Conservation (phyloP, 148 eudicot species). For the Spergularia marina region DNA sequence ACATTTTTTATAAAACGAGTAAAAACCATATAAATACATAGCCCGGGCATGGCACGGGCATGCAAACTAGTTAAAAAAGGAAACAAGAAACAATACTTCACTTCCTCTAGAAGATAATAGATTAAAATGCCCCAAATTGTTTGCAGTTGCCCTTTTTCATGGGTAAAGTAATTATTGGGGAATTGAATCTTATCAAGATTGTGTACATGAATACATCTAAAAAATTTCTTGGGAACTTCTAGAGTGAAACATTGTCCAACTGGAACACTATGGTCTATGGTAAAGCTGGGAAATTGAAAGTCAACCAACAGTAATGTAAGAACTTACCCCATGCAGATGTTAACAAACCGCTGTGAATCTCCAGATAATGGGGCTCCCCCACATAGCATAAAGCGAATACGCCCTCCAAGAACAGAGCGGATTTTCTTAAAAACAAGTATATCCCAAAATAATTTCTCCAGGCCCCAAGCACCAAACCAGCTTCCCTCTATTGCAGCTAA, state of each 20-base stretch:
- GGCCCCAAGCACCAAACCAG: slow-evolving; percentile 92
- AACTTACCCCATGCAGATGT: slow-evolving; percentile 91
- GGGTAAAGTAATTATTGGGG: no score
- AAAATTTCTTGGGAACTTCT: not conserved
- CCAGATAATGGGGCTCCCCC: slow-evolving; percentile 98
- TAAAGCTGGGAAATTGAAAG: not conserved
- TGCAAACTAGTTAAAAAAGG: no score
- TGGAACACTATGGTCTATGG: not conserved
- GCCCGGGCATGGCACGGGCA: no score
- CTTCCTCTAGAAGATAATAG: no score
- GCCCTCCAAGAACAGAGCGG: slow-evolving; percentile 82
- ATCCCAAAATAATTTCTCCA: slow-evolving; percentile 80
- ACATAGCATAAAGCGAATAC: slow-evolving; percentile 86
- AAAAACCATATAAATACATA: no score
- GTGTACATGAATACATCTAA: no score
- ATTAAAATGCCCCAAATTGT: no score
- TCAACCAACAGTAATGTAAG: slow-evolving; percentile 5
- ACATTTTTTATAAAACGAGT: no score
- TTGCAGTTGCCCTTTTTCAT: no score
- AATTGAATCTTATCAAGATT: no score
- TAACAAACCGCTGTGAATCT: slow-evolving; percentile 86
- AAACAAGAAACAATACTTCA: no score
- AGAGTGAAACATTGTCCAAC: not conserved
- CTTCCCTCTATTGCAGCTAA: slow-evolving; percentile 84
- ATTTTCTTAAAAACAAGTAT: slow-evolving; percentile 59